Base-by-base conservation (phyloP, 2,329 filamentous ascomycete genomes). In the Fusarium staphyleae region DNA sequence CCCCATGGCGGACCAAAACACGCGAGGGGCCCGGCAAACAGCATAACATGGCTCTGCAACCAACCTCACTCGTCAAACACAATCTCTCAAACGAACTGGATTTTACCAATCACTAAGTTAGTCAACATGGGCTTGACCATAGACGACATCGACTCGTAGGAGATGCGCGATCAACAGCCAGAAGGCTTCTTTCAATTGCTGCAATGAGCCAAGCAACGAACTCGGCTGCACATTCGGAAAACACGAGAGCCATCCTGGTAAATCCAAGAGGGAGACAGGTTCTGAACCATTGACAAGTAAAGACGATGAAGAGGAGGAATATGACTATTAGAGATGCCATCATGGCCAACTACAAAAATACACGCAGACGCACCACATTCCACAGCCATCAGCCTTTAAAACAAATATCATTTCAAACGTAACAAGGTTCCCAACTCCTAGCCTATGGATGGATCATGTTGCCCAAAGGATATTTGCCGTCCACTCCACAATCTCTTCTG, bases 361-460 rank as follows among this genome's bases (percentile, higher is more conserved):
- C 22, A 29, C 24, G 14, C 15, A 30, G 15, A 29, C n/a, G n/a
- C n/a, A 43, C 11, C 6, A 15, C 3, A n/a, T n/a, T 24, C 22
- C 9, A 8, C 8, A 6, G 43, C 12, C 9, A 46, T 40, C 33
- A 43, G 36, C 49, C 37, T 54, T 50, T 24, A 7, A 16, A 40
- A 62, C 33, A 48, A 29, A 35, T 48, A 18, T 48, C 55, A 46
- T 52, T 51, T 53, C 29, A 39, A 54, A 39, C 33, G 52, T 53
- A 51, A 46, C 28, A 28, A 62, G 41, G 52, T 55, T 51, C 52
- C 60, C 52, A 47, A 67, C 65, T 65, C 63, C 65, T 41, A 28
- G 36, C 65, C 61, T 58, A 66, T 65, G 59, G 42, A 60, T 62
- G 59, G 47, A 62, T 62, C 45, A 66, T 65, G 36, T 56, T 57